Evolutionary conservation across 768 basidiomycete species (phyloP).

Genomic region (Hypholoma sublateritium): DNA sequence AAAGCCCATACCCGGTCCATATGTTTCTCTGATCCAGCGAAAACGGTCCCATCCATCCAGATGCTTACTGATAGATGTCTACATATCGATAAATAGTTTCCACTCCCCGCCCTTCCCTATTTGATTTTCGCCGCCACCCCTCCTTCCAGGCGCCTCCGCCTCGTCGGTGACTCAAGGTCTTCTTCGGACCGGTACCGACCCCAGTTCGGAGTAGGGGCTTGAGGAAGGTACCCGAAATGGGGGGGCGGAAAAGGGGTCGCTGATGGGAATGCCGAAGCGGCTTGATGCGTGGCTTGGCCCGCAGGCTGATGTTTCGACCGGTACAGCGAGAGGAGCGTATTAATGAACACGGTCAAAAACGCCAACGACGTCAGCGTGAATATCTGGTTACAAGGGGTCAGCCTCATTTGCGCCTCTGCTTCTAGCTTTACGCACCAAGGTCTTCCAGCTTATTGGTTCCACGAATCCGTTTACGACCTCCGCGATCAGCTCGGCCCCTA

Average conservation of each 20-base stretch:
- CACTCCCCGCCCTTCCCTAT: slow-evolving; percentile 27
- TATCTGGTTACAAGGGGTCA: slow-evolving; percentile 38
- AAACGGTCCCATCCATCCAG: slow-evolving; percentile 9
- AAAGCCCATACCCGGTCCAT: slow-evolving; percentile 6
- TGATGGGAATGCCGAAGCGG: slow-evolving; percentile 41
- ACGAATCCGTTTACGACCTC: slow-evolving; percentile 97
- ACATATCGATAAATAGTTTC: neutral
- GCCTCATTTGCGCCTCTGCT: slow-evolving; percentile 8
- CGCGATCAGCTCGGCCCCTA: slow-evolving; percentile 93
- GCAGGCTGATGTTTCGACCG: slow-evolving; percentile 61
- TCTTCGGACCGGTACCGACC: slow-evolving; percentile 38
- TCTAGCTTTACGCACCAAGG: slow-evolving; percentile 59
- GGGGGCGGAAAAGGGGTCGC: slow-evolving; percentile 42
- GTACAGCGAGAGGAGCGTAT: slow-evolving; percentile 76
- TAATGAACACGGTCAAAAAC: slow-evolving; percentile 79
- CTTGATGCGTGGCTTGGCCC: slow-evolving; percentile 30
- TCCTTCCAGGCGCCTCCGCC: slow-evolving; percentile 57
- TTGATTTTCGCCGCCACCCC: slow-evolving; percentile 56
- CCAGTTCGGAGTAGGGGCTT: slow-evolving; percentile 49
- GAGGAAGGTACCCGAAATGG: slow-evolving; percentile 49
- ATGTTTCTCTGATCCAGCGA: slow-evolving; percentile 7
- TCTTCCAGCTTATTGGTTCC: slow-evolving; percentile 97
- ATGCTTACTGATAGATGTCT: slow-evolving; percentile 10
- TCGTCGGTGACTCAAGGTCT: slow-evolving; percentile 43
- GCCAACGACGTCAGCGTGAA: slow-evolving; percentile 76